Conservation (phyloP, 2,329 filamentous ascomycete species). For the Falciphora oryzae region DNA sequence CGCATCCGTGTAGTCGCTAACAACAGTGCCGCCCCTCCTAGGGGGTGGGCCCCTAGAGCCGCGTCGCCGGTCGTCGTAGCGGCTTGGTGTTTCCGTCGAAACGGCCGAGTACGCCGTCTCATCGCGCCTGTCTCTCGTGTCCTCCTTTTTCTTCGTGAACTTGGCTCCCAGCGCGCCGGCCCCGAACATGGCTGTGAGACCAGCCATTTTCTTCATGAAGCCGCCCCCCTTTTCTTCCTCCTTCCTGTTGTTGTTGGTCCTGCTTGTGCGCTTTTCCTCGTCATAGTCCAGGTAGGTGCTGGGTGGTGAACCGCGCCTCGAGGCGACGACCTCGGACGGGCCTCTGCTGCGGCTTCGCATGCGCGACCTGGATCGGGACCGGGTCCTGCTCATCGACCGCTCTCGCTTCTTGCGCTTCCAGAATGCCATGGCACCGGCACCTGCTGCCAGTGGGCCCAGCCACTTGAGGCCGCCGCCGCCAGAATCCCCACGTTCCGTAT, state of each 20-base stretch:
- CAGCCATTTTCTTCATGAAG: conserved; percentile 55
- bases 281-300: conserved; percentile 42
- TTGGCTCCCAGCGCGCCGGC: conserved; percentile 56
- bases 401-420: conserved; percentile 35
- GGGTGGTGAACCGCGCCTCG: conserved; percentile 41
- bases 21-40: conserved; percentile 28
- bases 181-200: conserved; percentile 56
- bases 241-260: conserved; percentile 34
- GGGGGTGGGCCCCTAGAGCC: conserved; percentile 26
- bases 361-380: conserved; percentile 27
- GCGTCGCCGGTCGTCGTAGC: conserved; percentile 24
- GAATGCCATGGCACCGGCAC: conserved; percentile 41
- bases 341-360: conserved; percentile 31
- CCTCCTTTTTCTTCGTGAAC: conserved; percentile 46
- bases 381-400: conserved; percentile 34
- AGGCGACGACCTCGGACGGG: conserved; percentile 44
- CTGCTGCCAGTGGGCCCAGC: conserved; percentile 49
- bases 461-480: conserved; percentile 32
- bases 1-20: conserved; percentile 44
- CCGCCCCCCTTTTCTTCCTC: conserved; percentile 40
- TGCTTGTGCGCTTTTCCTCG: conserved; percentile 54
- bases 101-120: conserved; percentile 58
- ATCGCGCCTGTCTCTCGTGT: conserved; percentile 34
- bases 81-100: conserved; percentile 53
- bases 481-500: conserved; percentile 19